Evolutionary conservation across 805 yeast genomes (phyloP), one percentile per base, ranked within the genome.

Genomic region (Blastobotrys mokoenaii): DNA sequence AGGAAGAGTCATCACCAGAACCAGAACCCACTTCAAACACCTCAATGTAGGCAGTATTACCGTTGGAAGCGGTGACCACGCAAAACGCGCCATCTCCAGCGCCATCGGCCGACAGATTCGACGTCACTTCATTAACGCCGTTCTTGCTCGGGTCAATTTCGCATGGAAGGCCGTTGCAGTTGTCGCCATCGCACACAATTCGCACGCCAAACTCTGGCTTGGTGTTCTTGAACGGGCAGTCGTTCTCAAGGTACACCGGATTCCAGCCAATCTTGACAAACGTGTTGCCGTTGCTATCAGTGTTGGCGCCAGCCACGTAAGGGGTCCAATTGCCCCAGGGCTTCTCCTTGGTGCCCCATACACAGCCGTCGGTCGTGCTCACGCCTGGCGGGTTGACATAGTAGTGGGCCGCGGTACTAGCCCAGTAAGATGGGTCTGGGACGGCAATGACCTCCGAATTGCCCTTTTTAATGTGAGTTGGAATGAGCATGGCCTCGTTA

Each of bases 311-410:
- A 12, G 93, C 94, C 51, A 88, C 95, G 56, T 85, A 87, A 22
- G 96, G 95, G 12, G 95, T 67, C 96, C 96, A 88, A 73, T 87
- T 87, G 47, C 96, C 96, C 52, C 70, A 70, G 14, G 93, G 82
- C 48, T 82, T 68, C 41, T 69, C 64, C 27, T 71, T 71, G 14
- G 82, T 65, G 3, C 96, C 96, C 96, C 96, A 87, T 51, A 87
- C 67, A 74, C 98, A 90, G 59, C 97, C 97, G 51, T 89, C 93
- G 65, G 81, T 83, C 62, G 73, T 73, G 44, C 86, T 74, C 56
- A 88, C 87, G 74, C 97, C 97, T 45, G 96, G 96, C 61, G 90
- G 79, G 80, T 90, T 90, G 53, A 90, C 97, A 70, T 90, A 90
- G 69, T 74, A 87, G 63, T 87, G 96, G 32, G 95, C 82, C 35